Percentiles rank a stretch among this genome's conserved stretches.
Evolutionary conservation across 2,329 filamentous ascomycete genomes (phyloP).

Genomic region (Dothistroma pini): DNA sequence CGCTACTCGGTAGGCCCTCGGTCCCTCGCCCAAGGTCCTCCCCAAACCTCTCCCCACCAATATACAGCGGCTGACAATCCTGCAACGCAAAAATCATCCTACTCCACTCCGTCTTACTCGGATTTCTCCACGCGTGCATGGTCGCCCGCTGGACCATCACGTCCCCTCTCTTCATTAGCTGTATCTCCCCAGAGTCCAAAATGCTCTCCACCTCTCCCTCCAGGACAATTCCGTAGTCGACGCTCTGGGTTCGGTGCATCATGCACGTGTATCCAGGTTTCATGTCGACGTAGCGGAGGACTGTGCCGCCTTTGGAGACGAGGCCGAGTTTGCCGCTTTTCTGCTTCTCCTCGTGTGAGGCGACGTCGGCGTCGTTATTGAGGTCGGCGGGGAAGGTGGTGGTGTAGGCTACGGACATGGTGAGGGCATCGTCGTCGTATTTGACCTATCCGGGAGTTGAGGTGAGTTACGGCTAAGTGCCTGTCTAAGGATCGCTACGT

Average conservation of each 20-base stretch:
- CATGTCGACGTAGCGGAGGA: slow-evolving; percentile 42
- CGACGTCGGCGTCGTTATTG: slow-evolving; percentile 46
- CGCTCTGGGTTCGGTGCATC: slow-evolving; percentile 37
- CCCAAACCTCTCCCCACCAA: slow-evolving; percentile 29
- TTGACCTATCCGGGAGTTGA: slow-evolving; percentile 7
- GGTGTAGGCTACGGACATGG: slow-evolving; percentile 51
- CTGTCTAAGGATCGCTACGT: neutral
- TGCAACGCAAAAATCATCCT: slow-evolving; percentile 37
- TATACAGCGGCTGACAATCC: slow-evolving; percentile 29
- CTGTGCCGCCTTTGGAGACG: slow-evolving; percentile 48
- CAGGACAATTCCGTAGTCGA: slow-evolving; percentile 39
- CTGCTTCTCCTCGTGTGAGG: slow-evolving; percentile 45
- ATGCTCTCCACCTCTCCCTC: slow-evolving; percentile 35
- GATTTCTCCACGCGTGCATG: slow-evolving; percentile 38
- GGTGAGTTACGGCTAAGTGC: neutral
- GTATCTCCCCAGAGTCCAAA: slow-evolving; percentile 34
- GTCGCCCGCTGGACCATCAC: slow-evolving; percentile 40
- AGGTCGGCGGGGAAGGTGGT: slow-evolving; percentile 50
- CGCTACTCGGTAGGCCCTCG: slow-evolving; percentile 17
- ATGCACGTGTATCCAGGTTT: slow-evolving; percentile 34
- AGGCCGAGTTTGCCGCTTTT: slow-evolving; percentile 46
- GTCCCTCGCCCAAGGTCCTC: slow-evolving; percentile 31
- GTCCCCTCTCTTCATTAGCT: slow-evolving; percentile 36
- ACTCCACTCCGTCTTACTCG: slow-evolving; percentile 31
- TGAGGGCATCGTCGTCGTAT: slow-evolving; percentile 44